Percentiles rank a stretch among this genome's conserved stretches.
Evolutionary conservation across 495 filamentous ascomycete genomes (phyloP).

Genomic region (Aspergillus heteromorphus): DNA sequence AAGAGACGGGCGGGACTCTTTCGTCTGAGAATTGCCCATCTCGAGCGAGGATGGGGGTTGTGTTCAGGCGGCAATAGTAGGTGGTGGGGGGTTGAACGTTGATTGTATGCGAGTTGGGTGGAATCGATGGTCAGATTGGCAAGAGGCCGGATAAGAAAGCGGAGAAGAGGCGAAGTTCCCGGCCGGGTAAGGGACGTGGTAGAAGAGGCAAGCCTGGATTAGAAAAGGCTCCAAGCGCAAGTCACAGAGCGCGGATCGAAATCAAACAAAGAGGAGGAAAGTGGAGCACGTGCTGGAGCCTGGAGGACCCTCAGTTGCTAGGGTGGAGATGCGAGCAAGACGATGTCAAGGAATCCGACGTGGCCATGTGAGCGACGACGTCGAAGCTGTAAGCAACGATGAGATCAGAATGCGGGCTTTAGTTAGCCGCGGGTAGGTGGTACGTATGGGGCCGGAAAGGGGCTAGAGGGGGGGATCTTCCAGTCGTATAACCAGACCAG

Average conservation of each 20-base stretch:
- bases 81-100: neutral
- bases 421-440: constrained; percentile 16
- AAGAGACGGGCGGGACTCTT: constrained; percentile 46
- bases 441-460: neutral
- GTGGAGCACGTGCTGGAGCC: constrained; percentile 3
- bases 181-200: constrained; percentile 8
- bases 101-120: constrained; percentile 3
- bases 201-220: constrained; percentile 4
- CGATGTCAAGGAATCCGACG: constrained; percentile 10
- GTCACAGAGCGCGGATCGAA: neutral
- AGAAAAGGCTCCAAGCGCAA: neutral
- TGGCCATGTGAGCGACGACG: constrained; percentile 26
- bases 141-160: constrained; percentile 17
- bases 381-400: constrained; percentile 19
- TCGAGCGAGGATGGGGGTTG: constrained; percentile 6
- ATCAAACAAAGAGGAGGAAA: neutral
- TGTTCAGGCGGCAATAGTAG: neutral
- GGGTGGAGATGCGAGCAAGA: constrained; percentile 5
- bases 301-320: constrained; percentile 10
- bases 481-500: neutral
- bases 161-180: constrained; percentile 11
- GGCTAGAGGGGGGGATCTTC: neutral
- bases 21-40: constrained; percentile 60
- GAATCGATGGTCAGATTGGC: constrained; percentile 6
- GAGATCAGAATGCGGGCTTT: constrained; percentile 20